A percentile compares a stretch with the other conserved stretches of the same genome.
These are phyloP conservation scores for Kappamyces sp. DNA, from an alignment of 192 early-diverging fungal genomes.

Conservation along the genomic window DNA sequence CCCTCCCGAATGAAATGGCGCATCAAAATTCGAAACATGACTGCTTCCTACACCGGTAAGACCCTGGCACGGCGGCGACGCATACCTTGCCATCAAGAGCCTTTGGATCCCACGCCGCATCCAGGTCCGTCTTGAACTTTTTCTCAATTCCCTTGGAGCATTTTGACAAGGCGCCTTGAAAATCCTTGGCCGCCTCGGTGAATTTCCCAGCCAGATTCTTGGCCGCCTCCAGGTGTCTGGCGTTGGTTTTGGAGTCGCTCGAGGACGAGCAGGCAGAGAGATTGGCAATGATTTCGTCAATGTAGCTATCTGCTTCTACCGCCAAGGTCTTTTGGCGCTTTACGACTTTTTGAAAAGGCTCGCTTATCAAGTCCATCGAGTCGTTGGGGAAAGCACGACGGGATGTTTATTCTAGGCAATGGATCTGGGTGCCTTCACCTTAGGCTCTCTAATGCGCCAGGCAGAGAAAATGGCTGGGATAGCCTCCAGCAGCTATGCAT, in stretches of 20 bases:
- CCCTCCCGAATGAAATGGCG: slow-evolving; percentile 79
- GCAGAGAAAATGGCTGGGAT: neutral
- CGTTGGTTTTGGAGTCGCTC: slow-evolving; percentile 14
- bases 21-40: slow-evolving; percentile 54
- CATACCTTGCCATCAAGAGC: slow-evolving; percentile 69
- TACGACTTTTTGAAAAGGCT: slow-evolving; percentile 58
- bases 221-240: slow-evolving; percentile 21
- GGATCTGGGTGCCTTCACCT: neutral
- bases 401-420: no score
- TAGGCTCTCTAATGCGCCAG: slow-evolving; percentile 13
- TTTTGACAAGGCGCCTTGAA: slow-evolving; percentile 17
- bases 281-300: slow-evolving; percentile 40
- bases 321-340: slow-evolving; percentile 54
- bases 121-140: slow-evolving; percentile 36
- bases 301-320: slow-evolving; percentile 32
- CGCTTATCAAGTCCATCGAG: slow-evolving; percentile 58
- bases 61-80: neutral
- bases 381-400: no score
- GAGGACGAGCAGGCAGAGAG: slow-evolving; percentile 3
- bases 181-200: slow-evolving; percentile 22
- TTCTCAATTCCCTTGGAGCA: slow-evolving; percentile 33
- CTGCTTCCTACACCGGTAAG: slow-evolving; percentile 35
- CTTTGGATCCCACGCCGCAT: slow-evolving; percentile 50
- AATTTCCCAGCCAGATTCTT: slow-evolving; percentile 12
- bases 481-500: slow-evolving; percentile 12